phyloP scores from a whole-genome alignment of 176 grass and related monocot species.

The Olyra latifolia region DNA sequence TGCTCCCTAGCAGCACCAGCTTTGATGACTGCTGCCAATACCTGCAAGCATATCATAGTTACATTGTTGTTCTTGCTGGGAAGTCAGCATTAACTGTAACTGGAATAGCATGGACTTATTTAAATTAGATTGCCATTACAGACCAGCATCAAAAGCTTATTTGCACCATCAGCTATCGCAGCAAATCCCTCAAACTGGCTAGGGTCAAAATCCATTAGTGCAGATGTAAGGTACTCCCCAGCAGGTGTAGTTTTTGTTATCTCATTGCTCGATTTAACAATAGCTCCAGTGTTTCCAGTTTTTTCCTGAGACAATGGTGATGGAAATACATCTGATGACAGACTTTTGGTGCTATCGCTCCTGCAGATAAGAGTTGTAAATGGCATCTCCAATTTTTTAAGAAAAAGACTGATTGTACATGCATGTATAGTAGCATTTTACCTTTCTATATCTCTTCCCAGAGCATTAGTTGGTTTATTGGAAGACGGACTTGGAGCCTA shows the following conservation, averaged over 20 bases:
- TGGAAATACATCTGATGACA: constrained; percentile 36
- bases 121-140: constrained; percentile 26
- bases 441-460: constrained; percentile 67
- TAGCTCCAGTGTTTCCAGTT: constrained; percentile 76
- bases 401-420: constrained; percentile 4
- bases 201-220: constrained; percentile 92
- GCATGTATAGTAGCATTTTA: constrained; percentile 37
- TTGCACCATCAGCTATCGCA: constrained; percentile 95
- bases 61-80: neutral
- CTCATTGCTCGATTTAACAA: constrained; percentile 87
- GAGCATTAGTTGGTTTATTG: constrained; percentile 50
- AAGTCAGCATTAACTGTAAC: constrained; percentile 5
- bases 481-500: constrained; percentile 74
- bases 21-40: constrained; percentile 98
- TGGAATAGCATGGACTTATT: neutral
- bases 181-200: constrained; percentile 93
- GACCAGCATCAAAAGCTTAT: constrained; percentile 99
- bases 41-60: constrained; percentile 51
- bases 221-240: constrained; percentile 94
- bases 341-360: constrained; percentile 50
- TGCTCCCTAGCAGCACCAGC: constrained; percentile 98
- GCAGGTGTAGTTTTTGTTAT: constrained; percentile 89
- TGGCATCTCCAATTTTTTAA: neutral
- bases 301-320: constrained; percentile 44
- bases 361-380: constrained; percentile 45